Percentiles rank a stretch among this genome's conserved stretches.
phyloP scores from a whole-genome alignment of 306 rosid species.

The Vachellia pachyceras region DNA sequence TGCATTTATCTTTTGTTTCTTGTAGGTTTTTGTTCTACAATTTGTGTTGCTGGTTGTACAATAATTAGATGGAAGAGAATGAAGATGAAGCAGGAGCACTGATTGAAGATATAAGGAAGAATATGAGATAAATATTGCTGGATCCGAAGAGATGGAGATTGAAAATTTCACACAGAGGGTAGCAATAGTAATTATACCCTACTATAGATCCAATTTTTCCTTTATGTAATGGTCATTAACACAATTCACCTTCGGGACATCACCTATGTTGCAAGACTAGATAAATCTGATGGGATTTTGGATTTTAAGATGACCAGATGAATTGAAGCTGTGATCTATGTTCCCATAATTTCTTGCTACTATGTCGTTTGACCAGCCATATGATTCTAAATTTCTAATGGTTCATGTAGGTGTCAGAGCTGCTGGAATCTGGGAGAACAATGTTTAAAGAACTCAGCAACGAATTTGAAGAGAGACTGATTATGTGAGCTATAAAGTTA shows the following conservation, averaged over 20 bases:
- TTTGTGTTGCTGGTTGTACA: conserved; percentile 1
- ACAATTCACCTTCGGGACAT: not conserved
- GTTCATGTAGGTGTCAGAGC: conserved; percentile 71
- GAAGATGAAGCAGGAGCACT: conserved; percentile 52
- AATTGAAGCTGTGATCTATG: not conserved
- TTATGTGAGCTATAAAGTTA: conserved; percentile 55
- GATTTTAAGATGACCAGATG: not conserved
- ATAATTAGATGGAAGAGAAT: conserved; percentile 46
- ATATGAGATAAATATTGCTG: conserved; percentile 42
- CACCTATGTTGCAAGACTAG: not conserved
- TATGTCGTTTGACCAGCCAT: conserved; percentile 7
- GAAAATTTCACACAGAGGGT: conserved; percentile 84
- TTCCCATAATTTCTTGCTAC: not conserved
- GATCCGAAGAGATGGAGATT: conserved; percentile 81
- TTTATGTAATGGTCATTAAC: not conserved
- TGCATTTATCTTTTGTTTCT: conserved; percentile 9
- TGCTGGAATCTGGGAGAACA: conserved; percentile 75
- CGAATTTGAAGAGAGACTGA: conserved; percentile 77
- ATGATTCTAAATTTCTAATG: not conserved
- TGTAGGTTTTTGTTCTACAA: not conserved
- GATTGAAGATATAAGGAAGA: conserved; percentile 53
- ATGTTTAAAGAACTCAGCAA: conserved; percentile 65
- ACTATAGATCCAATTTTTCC: conserved; percentile 20
- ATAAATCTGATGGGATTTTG: not conserved
- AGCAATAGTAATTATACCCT: conserved; percentile 24